Conservation (phyloP, 805 yeast genomes). For the Candida sithepensis region DNA sequence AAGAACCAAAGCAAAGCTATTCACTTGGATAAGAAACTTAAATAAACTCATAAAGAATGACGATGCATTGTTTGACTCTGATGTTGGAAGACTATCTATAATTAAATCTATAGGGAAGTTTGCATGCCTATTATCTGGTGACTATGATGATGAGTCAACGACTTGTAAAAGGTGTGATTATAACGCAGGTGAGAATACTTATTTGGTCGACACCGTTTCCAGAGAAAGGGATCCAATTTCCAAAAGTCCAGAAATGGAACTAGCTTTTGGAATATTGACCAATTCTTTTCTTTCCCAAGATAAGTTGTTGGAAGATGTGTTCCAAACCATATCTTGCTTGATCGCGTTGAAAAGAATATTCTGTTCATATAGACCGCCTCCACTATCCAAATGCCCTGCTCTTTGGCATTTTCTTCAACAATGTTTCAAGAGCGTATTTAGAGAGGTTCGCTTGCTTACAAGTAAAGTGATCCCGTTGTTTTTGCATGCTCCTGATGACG, state of each 20-base stretch:
- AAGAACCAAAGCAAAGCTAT: slow-evolving; percentile 4
- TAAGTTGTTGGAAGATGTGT: slow-evolving; percentile 13
- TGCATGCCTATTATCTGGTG: slow-evolving; percentile 39
- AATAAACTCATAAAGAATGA: slow-evolving; percentile 1
- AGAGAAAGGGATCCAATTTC: slow-evolving; percentile 29
- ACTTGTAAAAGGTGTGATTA: slow-evolving; percentile 39
- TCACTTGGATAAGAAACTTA: slow-evolving; percentile 10
- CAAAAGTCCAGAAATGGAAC: slow-evolving; percentile 13
- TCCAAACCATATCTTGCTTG: slow-evolving; percentile 41
- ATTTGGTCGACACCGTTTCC: slow-evolving; percentile 20
- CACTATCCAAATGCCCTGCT: slow-evolving; percentile 22
- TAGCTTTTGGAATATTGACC: slow-evolving; percentile 27
- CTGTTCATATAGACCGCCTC: slow-evolving; percentile 50
- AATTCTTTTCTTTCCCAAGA: slow-evolving; percentile 23
- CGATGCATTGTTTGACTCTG: slow-evolving; percentile 3
- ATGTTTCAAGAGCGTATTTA: slow-evolving; percentile 38
- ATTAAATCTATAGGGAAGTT: slow-evolving; percentile 39
- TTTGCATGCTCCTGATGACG: slow-evolving; percentile 38
- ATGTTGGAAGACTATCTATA: slow-evolving; percentile 23
- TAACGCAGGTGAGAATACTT: slow-evolving; percentile 7
- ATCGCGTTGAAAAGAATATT: slow-evolving; percentile 46
- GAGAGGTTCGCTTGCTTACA: slow-evolving; percentile 55
- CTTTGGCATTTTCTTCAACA: slow-evolving; percentile 40
- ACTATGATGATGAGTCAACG: slow-evolving; percentile 29
- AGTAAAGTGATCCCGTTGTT: slow-evolving; percentile 53